These are phyloP conservation scores for Tuctoria greenei DNA, from an alignment of 176 grass and related monocot genomes.

Conservation along the genomic window DNA sequence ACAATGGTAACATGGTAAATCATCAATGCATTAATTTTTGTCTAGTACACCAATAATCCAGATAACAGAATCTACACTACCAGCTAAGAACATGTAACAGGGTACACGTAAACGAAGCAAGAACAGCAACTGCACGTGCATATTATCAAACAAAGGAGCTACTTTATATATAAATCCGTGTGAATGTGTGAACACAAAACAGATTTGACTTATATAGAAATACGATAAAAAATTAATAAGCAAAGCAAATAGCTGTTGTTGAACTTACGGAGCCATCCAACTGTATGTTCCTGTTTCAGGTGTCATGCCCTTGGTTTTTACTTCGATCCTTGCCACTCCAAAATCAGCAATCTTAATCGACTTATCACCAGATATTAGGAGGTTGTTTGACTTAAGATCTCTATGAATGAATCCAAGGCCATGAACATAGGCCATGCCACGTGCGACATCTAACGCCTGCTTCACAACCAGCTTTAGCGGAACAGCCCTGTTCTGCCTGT, in stretches of 20 bases:
- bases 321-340: too few relatives aligned
- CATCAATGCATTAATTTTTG: neutral
- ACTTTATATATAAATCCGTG: neutral
- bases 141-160: constrained; percentile 7
- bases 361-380: too few relatives aligned
- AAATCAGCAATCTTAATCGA: too few relatives aligned
- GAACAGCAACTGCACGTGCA: neutral
- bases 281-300: too few relatives aligned
- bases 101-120: constrained; percentile 7
- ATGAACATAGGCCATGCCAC: too few relatives aligned
- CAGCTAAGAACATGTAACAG: constrained; percentile 9
- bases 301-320: too few relatives aligned
- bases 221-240: neutral
- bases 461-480: too few relatives aligned
- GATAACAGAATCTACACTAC: constrained; percentile 18
- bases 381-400: too few relatives aligned
- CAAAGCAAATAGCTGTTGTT: constrained; percentile 20
- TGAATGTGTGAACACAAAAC: neutral
- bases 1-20: neutral
- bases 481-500: too few relatives aligned
- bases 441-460: too few relatives aligned
- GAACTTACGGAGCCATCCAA: too few relatives aligned
- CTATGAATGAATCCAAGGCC: too few relatives aligned
- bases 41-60: neutral
- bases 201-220: neutral